Conservation (phyloP, 768 basidiomycete genomes). For the Serendipita sp. region DNA sequence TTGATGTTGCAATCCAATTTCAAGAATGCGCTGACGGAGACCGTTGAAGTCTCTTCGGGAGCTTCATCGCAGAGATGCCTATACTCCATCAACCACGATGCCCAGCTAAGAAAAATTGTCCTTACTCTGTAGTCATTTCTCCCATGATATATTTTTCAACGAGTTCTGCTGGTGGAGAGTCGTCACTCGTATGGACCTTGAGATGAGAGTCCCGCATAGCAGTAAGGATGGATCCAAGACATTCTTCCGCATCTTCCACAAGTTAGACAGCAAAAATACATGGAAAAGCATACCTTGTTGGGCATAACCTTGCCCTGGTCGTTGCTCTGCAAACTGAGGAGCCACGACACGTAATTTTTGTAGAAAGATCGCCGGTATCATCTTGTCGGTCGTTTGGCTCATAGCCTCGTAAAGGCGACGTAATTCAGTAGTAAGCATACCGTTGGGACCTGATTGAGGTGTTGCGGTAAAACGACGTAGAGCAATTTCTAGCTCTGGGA, state of each 20-base stretch:
- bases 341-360: slow-evolving; percentile 50
- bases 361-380: slow-evolving; percentile 58
- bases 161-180: slow-evolving; percentile 33
- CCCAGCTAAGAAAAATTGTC: background rate
- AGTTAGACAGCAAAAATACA: background rate
- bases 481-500: slow-evolving; percentile 74
- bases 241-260: slow-evolving; percentile 69
- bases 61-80: slow-evolving; percentile 75
- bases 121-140: slow-evolving; percentile 55
- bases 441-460: slow-evolving; percentile 15
- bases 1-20: slow-evolving; percentile 91
- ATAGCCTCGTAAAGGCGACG: slow-evolving; percentile 59
- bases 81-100: background rate
- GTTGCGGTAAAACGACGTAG: slow-evolving; percentile 36
- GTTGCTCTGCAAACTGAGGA: slow-evolving; percentile 79
- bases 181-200: slow-evolving; percentile 17
- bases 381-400: slow-evolving; percentile 56
- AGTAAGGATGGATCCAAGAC: slow-evolving; percentile 60
- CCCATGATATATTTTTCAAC: slow-evolving; percentile 72
- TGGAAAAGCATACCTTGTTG: slow-evolving; percentile 45
- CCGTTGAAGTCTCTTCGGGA: slow-evolving; percentile 53
- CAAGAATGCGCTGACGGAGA: slow-evolving; percentile 53
- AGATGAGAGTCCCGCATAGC: slow-evolving; percentile 56
- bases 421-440: slow-evolving; percentile 33
- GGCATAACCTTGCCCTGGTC: slow-evolving; percentile 41